A percentile compares a stretch with the other conserved stretches of the same genome.
Evolutionary conservation across 495 filamentous ascomycete species (phyloP).

Genomic region (Penicillium daleae): DNA sequence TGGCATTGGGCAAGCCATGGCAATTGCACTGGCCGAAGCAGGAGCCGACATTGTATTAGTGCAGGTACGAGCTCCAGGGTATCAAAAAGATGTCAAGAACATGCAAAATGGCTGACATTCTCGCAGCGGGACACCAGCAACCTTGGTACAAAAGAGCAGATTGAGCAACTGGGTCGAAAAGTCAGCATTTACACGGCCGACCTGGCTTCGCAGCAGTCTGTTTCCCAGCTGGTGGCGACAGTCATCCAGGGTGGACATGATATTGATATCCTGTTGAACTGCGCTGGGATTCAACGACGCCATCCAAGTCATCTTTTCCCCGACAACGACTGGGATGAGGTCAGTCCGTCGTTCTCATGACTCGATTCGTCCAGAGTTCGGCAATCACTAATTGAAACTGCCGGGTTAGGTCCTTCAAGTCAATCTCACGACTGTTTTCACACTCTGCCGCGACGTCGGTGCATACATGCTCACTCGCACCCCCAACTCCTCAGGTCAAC

Average conservation of each 20-base stretch:
- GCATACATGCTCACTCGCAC: constrained; percentile 73
- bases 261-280: constrained; percentile 77
- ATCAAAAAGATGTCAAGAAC: background rate
- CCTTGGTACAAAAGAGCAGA: constrained; percentile 56
- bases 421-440: constrained; percentile 77
- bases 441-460: constrained; percentile 75
- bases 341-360: constrained; percentile 17
- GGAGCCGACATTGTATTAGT: constrained; percentile 82
- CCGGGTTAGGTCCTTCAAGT: constrained; percentile 68
- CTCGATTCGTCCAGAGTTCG: background rate
- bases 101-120: background rate
- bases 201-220: constrained; percentile 60
- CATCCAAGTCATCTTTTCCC: constrained; percentile 74
- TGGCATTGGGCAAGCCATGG: constrained; percentile 79
- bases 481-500: constrained; percentile 41
- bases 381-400: background rate
- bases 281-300: constrained; percentile 81
- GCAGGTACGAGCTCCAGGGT: constrained; percentile 29
- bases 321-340: constrained; percentile 71
- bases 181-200: constrained; percentile 72
- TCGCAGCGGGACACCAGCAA: constrained; percentile 59
- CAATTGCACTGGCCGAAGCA: constrained; percentile 78
- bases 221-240: constrained; percentile 59
- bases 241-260: constrained; percentile 64
- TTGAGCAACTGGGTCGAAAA: constrained; percentile 69